Evolutionary conservation across 1,139 yeast genomes (phyloP), one percentile per base, ranked within the genome.

Genomic region (Sugiyamaella xylanicola): DNA sequence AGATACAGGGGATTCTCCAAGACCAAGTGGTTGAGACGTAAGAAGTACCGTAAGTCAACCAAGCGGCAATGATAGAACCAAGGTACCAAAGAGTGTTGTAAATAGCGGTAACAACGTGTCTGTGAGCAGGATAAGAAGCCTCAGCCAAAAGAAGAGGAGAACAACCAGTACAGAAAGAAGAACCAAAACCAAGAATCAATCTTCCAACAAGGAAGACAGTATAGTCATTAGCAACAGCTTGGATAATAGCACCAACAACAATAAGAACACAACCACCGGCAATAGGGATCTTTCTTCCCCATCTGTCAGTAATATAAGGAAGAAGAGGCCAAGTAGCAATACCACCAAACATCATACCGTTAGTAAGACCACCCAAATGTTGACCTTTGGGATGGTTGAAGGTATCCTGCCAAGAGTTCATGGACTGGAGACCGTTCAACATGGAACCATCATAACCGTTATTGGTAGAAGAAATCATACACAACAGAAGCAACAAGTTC

Each of bases 161-260:
- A 15, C 42, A 20, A 17, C 46, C 44, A n/a, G 47, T 35, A 91
- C 76, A 8, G 96, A 88, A 0, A 96, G 97, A 57, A 87, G 81
- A 62, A 97, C 98, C 45, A 90, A 96, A 87, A 20, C 98, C 98
- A 85, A 92, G 87, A 48, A 92, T 76, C 63, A 92, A 85, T 70
- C 98, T 79, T 40, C 98, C 99, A 15, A 75, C 84, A 63, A 89
- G 85, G 97, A 93, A 92, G 40, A 87, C 85, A 95, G 97, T 89
- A 57, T 90, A 85, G 2, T 84, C 77, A 57, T 82, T 81, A 4
- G 97, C 83, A 35, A 84, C 87, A 56, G 92, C 82, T 73, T 93
- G 98, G 63, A 91, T 76, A 47, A 83, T 80, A 27, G 96, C 89
- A 55, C 98, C 99, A 41, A 86, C 76, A 20, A 92, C 77, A 68